Base-by-base conservation (phyloP, 176 grass and related monocot genomes). In the Zea luxurians region DNA sequence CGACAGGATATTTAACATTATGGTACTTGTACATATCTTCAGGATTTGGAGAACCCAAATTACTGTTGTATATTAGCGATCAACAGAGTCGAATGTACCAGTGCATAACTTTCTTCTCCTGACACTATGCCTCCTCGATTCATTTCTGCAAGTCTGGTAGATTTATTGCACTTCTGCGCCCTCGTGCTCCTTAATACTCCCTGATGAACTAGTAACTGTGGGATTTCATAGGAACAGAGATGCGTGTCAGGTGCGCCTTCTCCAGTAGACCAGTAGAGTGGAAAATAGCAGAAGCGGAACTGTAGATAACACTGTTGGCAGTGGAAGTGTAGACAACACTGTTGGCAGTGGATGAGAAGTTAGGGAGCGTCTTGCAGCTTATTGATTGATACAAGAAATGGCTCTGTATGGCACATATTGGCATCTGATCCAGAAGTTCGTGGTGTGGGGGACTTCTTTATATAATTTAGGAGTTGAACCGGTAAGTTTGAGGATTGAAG, bases 1-100 rank as follows among this genome's bases (percentile, higher is more conserved):
- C 64, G 71, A 69, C 84, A 81, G 76, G 64, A 64, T 61, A 76
- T 86, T 80, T 86, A 82, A 76, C 84, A 42, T 81, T 70, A 64
- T 81, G 55, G 55, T 68, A 76, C 21, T 20, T 86, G 84, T 76
- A 86, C 78, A 86, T 86, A 86, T 76, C 6, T 37, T 64, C 78
- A 76, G 78, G 64, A 81, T 76, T 86, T 76, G 71, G 64, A 64
- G 38, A 86, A 44, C 64, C 80, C 71, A 20, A 52, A 7, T 62
- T 58, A 71, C 64, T 81, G 77, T 81, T 81, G 84, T 86, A 77
- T 76, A 81, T 86, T 76, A 74, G 68, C 62, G 46, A 64, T 76
- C 78, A 64, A 64, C 71, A 81, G 78, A 81, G 62, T 68, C 0
- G 45, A 80, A 10, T 86, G 70, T 86, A 37, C 63, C 49, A 54